Evolutionary conservation across 257 asterid species (phyloP).

Genomic region (Perilla frutescens): DNA sequence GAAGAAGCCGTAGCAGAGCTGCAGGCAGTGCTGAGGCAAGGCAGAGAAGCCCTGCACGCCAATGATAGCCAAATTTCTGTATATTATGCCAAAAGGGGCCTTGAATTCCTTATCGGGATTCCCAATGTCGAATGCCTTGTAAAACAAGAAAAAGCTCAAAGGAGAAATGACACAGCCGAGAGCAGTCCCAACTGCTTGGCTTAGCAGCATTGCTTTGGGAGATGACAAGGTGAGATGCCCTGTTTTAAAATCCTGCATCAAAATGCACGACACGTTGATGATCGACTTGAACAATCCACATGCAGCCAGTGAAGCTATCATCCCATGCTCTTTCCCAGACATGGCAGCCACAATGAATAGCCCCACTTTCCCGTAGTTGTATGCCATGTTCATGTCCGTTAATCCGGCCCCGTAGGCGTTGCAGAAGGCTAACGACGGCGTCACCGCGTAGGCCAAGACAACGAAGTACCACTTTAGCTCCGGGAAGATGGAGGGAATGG

Average conservation of each 20-base stretch:
- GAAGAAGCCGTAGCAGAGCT: conserved; percentile 62
- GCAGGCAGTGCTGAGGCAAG: conserved; percentile 66
- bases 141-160: conserved; percentile 61
- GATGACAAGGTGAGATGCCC: conserved; percentile 71
- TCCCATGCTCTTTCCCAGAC: conserved; percentile 69
- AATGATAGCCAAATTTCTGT: conserved; percentile 67
- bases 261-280: conserved; percentile 54
- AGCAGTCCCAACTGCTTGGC: conserved; percentile 73
- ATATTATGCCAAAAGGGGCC: conserved; percentile 72
- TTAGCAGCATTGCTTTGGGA: conserved; percentile 71
- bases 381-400: conserved; percentile 82
- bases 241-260: conserved; percentile 82
- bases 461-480: conserved; percentile 76
- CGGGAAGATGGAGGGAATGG: conserved; percentile 68
- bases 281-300: conserved; percentile 75
- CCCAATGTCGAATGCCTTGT: conserved; percentile 78
- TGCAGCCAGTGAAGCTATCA: conserved; percentile 68
- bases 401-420: conserved; percentile 85
- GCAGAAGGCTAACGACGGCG: conserved; percentile 79
- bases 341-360: conserved; percentile 74
- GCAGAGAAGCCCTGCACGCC: conserved; percentile 80
- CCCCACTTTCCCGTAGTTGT: conserved; percentile 78
- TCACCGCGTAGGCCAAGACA: conserved; percentile 57
- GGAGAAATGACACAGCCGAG: conserved; percentile 71
- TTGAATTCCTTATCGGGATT: conserved; percentile 72